Base-by-base conservation (phyloP, 169 alveolate genomes). In the Cryptosporidium tyzzeri region DNA sequence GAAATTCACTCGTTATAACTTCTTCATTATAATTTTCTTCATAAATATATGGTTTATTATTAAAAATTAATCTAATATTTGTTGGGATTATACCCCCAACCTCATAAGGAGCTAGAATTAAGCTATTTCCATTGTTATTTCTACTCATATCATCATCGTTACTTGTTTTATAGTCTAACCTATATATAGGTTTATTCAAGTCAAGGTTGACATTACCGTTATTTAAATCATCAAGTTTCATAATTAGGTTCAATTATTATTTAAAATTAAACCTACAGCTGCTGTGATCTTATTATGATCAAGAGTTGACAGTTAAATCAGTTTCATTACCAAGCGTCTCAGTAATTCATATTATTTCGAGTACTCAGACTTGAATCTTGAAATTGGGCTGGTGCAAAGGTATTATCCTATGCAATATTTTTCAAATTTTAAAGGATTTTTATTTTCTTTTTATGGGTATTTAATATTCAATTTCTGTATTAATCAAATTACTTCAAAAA, bases 1-100 rank as follows among this genome's bases (percentile, higher is more conserved):
- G 23, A 12, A 48, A 29, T 53, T 58, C 86, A 29, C 26, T 18
- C 16, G 26, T 18, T 2, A 21, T n/a, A 44, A 31, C 65, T 31
- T 37, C 45, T 39, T 6, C 33, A 44, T 33, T 41, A 9, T 9
- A 29, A 29, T 80, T 29, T 16, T 21, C 33, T n/a, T 33, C 23
- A 61, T 37, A 55, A 29, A 67, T 67, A 33, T 67, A 39, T 33
- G 55, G 59, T 2, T 58, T 73, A 33, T 41, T 73, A 26, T 51
- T 73, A 41, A 73, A 73, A 29, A 59, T 31, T 53, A 73, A 33
- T 73, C 75, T 58, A 14, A 62, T 80, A 62, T 41, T 62, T 21
- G 89, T 80, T 59, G 67, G 48, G 7, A 26, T 5, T 44, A 67
- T 41, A 23, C 58, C 70, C 31, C 62, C 62, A 23, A 45, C 45